A percentile compares a stretch with the other conserved stretches of the same genome.
These are phyloP conservation scores for Phlegmacium glaucopus DNA, from an alignment of 768 basidiomycete species.

Conservation along the genomic window DNA sequence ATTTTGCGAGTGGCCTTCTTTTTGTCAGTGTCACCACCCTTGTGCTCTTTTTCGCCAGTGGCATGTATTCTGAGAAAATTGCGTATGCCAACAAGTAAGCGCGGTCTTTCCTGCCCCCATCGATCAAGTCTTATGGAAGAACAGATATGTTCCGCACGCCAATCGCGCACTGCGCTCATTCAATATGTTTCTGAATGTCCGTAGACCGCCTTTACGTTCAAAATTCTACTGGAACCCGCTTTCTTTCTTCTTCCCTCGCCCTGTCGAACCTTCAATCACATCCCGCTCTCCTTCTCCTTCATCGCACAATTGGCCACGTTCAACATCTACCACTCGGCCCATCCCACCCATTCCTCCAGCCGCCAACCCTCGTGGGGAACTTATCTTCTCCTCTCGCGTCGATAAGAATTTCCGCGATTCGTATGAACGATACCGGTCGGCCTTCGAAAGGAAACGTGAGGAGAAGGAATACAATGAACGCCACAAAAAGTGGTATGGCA, in stretches of 20 bases:
- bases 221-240: conserved; percentile 54
- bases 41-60: conserved; percentile 92
- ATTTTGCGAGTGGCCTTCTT: conserved; percentile 73
- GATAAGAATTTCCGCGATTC: conserved; percentile 79
- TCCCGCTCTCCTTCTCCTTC: conserved; percentile 35
- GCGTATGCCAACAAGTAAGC: conserved; percentile 91
- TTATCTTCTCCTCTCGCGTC: conserved; percentile 92
- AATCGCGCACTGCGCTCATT: conserved; percentile 88
- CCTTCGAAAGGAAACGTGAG: conserved; percentile 78
- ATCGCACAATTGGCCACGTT: conserved; percentile 31
- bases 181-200: conserved; percentile 97
- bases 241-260: conserved; percentile 54
- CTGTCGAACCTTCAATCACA: conserved; percentile 23
- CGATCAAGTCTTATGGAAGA: too few species aligned
- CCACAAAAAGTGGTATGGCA: conserved; percentile 29
- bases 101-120: too few species aligned
- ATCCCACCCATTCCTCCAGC: conserved; percentile 87
- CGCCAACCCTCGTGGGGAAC: conserved; percentile 88
- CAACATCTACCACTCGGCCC: conserved; percentile 41
- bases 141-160: conserved; percentile 93
- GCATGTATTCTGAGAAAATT: conserved; percentile 95
- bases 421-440: conserved; percentile 87
- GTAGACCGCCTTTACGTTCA: conserved; percentile 68
- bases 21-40: conserved; percentile 90
- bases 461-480: conserved; percentile 48